These are phyloP conservation scores for Parachaetomium inaequale DNA, from an alignment of 495 filamentous ascomycete genomes.

Conservation along the genomic window DNA sequence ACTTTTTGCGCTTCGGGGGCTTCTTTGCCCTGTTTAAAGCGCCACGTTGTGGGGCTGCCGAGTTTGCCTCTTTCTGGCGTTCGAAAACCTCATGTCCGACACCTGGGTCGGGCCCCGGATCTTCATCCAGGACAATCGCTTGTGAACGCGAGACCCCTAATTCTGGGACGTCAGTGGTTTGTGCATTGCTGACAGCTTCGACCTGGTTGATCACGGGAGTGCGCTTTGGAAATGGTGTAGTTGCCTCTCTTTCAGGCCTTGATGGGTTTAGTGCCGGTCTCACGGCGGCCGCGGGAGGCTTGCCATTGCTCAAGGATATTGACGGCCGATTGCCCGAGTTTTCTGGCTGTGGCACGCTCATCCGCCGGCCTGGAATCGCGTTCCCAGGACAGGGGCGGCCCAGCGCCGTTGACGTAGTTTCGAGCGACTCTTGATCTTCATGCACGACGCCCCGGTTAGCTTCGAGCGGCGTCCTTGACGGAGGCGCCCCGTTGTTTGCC, in stretches of 20 bases:
- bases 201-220: not conserved
- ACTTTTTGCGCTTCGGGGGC: not conserved
- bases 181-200: too few relatives aligned
- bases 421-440: not conserved
- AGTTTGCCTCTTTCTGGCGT: not conserved
- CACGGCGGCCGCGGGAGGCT: too few relatives aligned
- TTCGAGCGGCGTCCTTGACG: not conserved
- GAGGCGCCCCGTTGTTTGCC: not conserved
- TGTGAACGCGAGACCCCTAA: slow-evolving; percentile 1
- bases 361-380: not conserved
- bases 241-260: too few relatives aligned
- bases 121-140: slow-evolving; percentile 22
- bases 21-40: not conserved
- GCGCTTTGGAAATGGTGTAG: not conserved
- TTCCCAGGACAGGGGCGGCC: not conserved
- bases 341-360: not conserved
- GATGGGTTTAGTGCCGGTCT: not conserved
- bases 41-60: not conserved
- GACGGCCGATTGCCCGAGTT: not conserved
- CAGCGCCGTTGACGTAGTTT: not conserved
- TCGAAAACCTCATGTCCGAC: not conserved
- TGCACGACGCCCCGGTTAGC: not conserved
- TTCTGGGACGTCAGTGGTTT: not conserved
- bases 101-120: not conserved
- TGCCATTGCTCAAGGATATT: not conserved